phyloP scores from a whole-genome alignment of 148 eudicot genomes.

The Linanthus parryae region DNA sequence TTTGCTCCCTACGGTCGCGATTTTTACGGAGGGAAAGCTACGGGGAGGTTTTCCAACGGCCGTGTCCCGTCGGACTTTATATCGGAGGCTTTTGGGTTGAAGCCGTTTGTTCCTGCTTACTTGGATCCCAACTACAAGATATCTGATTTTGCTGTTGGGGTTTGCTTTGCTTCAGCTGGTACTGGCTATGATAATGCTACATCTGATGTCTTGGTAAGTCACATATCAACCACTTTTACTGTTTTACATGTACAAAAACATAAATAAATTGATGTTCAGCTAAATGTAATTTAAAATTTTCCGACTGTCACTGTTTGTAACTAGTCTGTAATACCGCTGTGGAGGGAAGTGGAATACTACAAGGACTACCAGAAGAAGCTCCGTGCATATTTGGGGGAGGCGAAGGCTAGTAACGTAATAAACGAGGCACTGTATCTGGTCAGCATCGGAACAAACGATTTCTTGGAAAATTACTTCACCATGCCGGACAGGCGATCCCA shows the following conservation, averaged over 20 bases:
- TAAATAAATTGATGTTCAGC: neutral
- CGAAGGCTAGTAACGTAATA: slow-evolving; percentile 40
- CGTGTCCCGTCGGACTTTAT: slow-evolving; percentile 73
- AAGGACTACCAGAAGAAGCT: slow-evolving; percentile 56
- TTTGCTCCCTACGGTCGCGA: slow-evolving; percentile 79
- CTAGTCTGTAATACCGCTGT: slow-evolving; percentile 56
- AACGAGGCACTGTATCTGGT: slow-evolving; percentile 41
- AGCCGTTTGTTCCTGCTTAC: slow-evolving; percentile 73
- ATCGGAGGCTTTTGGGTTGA: slow-evolving; percentile 62
- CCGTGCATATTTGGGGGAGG: slow-evolving; percentile 31
- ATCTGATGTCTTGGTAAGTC: slow-evolving; percentile 72
- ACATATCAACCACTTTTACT: no score
- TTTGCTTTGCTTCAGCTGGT: slow-evolving; percentile 91
- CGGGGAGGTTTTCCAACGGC: slow-evolving; percentile 84
- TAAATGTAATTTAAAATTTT: neutral
- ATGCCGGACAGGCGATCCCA: slow-evolving; percentile 23
- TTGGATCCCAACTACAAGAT: slow-evolving; percentile 64
- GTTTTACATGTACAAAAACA: no score
- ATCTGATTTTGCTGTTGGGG: slow-evolving; percentile 69
- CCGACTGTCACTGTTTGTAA: neutral
- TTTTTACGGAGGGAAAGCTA: slow-evolving; percentile 55
- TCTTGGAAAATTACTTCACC: slow-evolving; percentile 72
- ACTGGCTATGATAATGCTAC: slow-evolving; percentile 91
- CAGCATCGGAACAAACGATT: slow-evolving; percentile 84
- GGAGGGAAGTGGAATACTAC: slow-evolving; percentile 72